Evolutionary conservation across 169 alveolate species (phyloP).

Genomic region (Plasmodium inui): DNA sequence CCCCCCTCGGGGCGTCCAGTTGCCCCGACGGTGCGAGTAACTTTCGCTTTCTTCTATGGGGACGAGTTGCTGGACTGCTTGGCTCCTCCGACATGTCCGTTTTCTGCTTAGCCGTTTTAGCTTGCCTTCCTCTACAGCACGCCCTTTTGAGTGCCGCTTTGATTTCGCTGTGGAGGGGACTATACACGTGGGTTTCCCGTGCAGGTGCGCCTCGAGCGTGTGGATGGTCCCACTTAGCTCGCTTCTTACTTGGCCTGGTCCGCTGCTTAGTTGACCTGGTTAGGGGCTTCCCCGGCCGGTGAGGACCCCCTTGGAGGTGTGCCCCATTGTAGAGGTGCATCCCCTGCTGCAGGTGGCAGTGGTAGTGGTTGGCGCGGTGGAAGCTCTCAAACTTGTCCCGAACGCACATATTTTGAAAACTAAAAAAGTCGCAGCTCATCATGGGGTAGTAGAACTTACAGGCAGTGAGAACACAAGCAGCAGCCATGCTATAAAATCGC

Average conservation of each 20-base stretch:
- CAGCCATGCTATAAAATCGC: conserved; percentile 10
- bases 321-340: conserved; percentile 13
- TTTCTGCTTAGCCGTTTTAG: background rate
- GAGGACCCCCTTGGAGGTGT: background rate
- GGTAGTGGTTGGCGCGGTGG: conserved; percentile 39
- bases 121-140: background rate
- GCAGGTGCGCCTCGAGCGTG: background rate
- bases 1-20: background rate
- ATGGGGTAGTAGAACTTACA: conserved; percentile 64
- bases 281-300: background rate
- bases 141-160: background rate
- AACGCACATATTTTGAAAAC: conserved; percentile 18
- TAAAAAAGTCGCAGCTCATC: conserved; percentile 19
- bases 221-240: background rate
- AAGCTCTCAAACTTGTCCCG: conserved; percentile 18
- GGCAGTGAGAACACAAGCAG: conserved; percentile 51
- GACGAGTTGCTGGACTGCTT: background rate
- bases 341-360: conserved; percentile 36
- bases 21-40: background rate
- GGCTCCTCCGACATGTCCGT: background rate
- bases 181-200: background rate
- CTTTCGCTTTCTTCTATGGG: conserved; percentile 4
- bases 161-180: background rate
- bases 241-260: too few relatives aligned
- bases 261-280: background rate